phyloP scores from a whole-genome alignment of 352 stramenopile species.

The Phytophthora chlamydospora region DNA sequence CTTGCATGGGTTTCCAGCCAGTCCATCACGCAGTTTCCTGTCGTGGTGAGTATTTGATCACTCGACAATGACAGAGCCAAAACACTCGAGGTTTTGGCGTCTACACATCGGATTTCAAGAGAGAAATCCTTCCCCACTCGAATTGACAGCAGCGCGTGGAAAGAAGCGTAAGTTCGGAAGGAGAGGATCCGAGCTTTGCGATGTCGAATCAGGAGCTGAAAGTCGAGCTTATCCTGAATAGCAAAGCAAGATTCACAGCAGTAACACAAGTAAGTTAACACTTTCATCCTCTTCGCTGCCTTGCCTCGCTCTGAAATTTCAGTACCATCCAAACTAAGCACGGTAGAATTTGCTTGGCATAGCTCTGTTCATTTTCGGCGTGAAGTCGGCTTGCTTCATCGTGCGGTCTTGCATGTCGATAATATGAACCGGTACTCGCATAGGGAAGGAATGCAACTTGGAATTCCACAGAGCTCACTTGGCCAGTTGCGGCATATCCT shows the following conservation, averaged over 20 bases:
- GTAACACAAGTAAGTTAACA: neutral
- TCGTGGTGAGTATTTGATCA: constrained; percentile 14
- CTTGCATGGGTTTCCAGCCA: constrained; percentile 20
- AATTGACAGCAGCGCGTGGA: constrained; percentile 40
- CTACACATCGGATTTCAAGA: constrained; percentile 32
- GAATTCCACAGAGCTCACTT: neutral
- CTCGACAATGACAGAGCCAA: constrained; percentile 16
- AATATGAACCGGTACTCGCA: neutral
- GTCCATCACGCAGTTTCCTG: constrained; percentile 17
- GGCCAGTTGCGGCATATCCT: constrained; percentile 26
- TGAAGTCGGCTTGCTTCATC: too few species aligned
- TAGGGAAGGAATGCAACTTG: neutral
- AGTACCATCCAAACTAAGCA: constrained; percentile 24
- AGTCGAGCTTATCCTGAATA: constrained; percentile 3
- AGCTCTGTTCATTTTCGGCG: too few species aligned
- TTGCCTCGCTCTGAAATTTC: neutral
- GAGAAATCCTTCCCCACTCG: constrained; percentile 33
- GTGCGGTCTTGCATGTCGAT: too few species aligned
- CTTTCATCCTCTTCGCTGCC: too few species aligned
- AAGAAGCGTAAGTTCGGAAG: constrained; percentile 41
- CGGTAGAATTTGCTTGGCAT: neutral
- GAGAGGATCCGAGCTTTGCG: constrained; percentile 39
- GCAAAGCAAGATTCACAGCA: too few species aligned
- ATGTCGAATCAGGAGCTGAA: constrained; percentile 43
- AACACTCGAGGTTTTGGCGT: constrained; percentile 12